Evolutionary conservation across 164 flowering plant species (phyloP).

Genomic region (Cinnamomum chago): DNA sequence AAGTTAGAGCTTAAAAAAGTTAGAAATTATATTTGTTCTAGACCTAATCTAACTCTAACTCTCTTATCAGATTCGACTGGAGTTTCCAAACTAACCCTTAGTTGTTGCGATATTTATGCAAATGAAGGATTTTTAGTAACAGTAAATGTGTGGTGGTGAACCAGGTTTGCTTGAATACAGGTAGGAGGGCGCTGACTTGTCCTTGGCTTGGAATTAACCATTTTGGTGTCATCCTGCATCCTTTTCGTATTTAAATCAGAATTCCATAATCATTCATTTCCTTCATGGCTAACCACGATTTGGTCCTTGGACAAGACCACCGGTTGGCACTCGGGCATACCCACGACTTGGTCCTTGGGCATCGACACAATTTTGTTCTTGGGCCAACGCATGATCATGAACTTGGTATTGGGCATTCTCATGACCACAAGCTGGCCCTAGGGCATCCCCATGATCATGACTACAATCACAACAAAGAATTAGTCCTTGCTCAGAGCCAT

Average conservation of each 20-base stretch:
- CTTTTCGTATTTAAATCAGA: not conserved
- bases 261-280: not conserved
- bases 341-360: constrained; percentile 6
- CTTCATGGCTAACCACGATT: constrained; percentile 5
- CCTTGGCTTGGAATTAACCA: not conserved
- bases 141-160: not conserved
- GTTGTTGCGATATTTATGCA: not conserved
- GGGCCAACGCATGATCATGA: constrained; percentile 41
- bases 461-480: not conserved
- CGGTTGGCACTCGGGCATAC: constrained; percentile 32
- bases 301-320: constrained; percentile 43
- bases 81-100: not conserved
- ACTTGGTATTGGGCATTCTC: constrained; percentile 28
- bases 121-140: not conserved
- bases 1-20: no score
- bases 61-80: not conserved
- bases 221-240: not conserved
- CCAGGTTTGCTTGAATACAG: not conserved
- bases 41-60: no score
- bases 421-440: constrained; percentile 32
- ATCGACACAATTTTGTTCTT: constrained; percentile 41
- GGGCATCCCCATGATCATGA: constrained; percentile 25
- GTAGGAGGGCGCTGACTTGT: not conserved
- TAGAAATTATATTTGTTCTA: no score
- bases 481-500: constrained; percentile 5